A percentile compares a stretch with the other conserved stretches of the same genome.
Evolutionary conservation across 2,329 filamentous ascomycete species (phyloP).

Genomic region (Paecilomyces sp.): DNA sequence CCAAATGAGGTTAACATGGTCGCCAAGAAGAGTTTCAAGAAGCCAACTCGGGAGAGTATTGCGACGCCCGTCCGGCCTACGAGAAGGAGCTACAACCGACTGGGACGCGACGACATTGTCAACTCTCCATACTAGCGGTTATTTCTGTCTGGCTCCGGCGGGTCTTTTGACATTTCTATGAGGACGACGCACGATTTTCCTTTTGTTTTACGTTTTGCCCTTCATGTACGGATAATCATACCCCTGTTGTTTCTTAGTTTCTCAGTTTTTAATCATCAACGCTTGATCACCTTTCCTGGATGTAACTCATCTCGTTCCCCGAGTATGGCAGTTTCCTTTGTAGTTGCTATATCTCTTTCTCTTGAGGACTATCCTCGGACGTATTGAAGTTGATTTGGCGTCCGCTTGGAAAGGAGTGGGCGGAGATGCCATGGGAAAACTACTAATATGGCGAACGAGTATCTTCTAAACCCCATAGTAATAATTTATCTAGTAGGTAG

Average conservation of each 20-base stretch:
- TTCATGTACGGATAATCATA: slow-evolving; percentile 8
- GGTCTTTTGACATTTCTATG: slow-evolving; percentile 1
- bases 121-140: slow-evolving; percentile 55
- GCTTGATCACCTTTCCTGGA: background rate
- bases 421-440: background rate
- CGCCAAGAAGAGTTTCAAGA: slow-evolving; percentile 73
- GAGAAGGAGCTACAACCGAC: slow-evolving; percentile 31
- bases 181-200: slow-evolving; percentile 2
- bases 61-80: slow-evolving; percentile 51
- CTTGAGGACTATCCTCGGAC: background rate
- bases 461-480: background rate
- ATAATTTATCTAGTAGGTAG: background rate
- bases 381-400: background rate
- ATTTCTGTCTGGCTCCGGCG: background rate
- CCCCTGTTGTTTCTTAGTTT: slow-evolving; percentile 15
- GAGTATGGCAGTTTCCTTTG: background rate
- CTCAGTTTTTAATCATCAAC: background rate
- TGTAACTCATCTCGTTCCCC: background rate
- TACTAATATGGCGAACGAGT: background rate
- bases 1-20: slow-evolving; percentile 99
- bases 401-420: background rate
- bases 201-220: background rate
- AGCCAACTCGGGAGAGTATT: slow-evolving; percentile 89
- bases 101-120: slow-evolving; percentile 77
- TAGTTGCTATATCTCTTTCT: background rate